Evolutionary conservation across 208 protist genomes (phyloP), one percentile per base, ranked within the genome.

Genomic region (Leishmania braziliensis): DNA sequence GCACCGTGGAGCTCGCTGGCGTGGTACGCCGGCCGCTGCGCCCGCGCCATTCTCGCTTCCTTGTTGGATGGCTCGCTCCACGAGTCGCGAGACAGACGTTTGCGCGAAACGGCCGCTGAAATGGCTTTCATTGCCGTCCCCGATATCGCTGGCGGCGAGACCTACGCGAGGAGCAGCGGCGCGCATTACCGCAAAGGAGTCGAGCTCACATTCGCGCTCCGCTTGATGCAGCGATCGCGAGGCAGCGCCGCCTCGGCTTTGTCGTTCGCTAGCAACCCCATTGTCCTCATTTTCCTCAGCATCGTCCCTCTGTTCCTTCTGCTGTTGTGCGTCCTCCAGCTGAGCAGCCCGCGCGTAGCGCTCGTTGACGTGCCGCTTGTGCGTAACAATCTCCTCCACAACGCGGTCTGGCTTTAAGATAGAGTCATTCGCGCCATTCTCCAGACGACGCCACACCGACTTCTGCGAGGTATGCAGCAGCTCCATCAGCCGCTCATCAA

Each of bases 311-410:
- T 48, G 43, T 18, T 60, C 66, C 14, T 60, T 79, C 51, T 88
- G 68, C 83, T 65, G 56, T 53, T 83, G 63, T 33, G 77, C 76
- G 16, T 87, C 69, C 79, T 84, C 87, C 77, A 79, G 39, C 83
- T 88, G 87, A 46, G 83, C 72, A 43, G 82, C 56, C 26, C 91
- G 85, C 26, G 84, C 91, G 80, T 92, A 95, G n/a, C 85, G 86
- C 82, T 88, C 83, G 84, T 97, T 97, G 39, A 95, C 78, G 77
- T 94, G 89, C 23, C 85, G 75, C 78, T 97, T 97, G 86, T 94
- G 85, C 33, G 83, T 78, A 20, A 81, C 73, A 74, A 94, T 89
- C 75, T 89, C 92, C 65, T 88, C 86, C 56, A 81, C 85, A 33
- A 96, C 91, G 18, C 56, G 76, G 60, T 91, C 89, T 0, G 89